Evolutionary conservation across 2,329 filamentous ascomycete species (phyloP).

Genomic region (Talaromyces sp.): DNA sequence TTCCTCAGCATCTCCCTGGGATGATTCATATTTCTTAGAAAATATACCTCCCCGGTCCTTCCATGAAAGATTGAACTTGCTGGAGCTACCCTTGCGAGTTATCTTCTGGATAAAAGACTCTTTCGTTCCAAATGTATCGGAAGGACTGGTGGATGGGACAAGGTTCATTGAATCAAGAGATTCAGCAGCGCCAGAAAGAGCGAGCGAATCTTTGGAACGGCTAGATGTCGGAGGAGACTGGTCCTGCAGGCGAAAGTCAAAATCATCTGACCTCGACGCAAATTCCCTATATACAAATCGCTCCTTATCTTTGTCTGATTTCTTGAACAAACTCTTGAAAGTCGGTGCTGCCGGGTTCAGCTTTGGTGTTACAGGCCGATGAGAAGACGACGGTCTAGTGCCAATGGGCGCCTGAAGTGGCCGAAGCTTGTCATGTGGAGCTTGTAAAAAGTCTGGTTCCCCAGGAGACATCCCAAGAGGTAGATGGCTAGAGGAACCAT

Average conservation of each 20-base stretch:
- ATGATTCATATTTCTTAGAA: conserved; percentile 42
- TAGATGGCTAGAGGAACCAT: conserved; percentile 64
- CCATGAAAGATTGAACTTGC: conserved; percentile 49
- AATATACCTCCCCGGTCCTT: conserved; percentile 46
- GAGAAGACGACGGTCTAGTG: conserved; percentile 61
- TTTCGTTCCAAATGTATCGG: conserved; percentile 38
- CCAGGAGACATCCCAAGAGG: conserved; percentile 49
- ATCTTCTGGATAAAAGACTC: conserved; percentile 50
- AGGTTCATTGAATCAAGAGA: conserved; percentile 47
- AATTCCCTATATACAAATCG: conserved; percentile 18
- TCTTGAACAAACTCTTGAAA: conserved; percentile 67
- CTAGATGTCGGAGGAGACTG: conserved; percentile 42
- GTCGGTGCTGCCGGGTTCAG: conserved; percentile 86
- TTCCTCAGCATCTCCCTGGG: conserved; percentile 42
- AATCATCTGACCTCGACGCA: conserved; percentile 19
- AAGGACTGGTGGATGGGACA: conserved; percentile 39
- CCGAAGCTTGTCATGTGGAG: conserved; percentile 44
- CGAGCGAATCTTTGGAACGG: conserved; percentile 42
- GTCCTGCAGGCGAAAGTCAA: conserved; percentile 33
- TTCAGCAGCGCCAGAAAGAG: conserved; percentile 43
- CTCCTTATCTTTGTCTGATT: conserved; percentile 42
- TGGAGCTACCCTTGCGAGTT: conserved; percentile 47
- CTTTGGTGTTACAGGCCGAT: conserved; percentile 53
- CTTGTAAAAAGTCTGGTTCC: conserved; percentile 46
- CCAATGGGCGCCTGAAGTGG: conserved; percentile 67